Evolutionary conservation across 257 asterid species (phyloP), one percentile per base, ranked within the genome.

Genomic region (Prunella vulgaris): DNA sequence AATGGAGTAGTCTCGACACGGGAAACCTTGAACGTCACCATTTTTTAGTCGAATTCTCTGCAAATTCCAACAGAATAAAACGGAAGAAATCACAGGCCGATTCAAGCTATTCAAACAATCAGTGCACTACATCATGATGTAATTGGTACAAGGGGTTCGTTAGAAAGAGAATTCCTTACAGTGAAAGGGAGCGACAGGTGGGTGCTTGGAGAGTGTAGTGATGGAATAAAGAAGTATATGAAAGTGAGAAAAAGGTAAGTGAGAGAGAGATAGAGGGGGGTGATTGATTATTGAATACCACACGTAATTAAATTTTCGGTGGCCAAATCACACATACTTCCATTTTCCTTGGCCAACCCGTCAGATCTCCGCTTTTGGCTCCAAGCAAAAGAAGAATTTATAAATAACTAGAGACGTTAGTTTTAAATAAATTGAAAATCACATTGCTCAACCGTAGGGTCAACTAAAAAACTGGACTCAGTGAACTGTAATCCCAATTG

Each of bases 1-100:
- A 84, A 73, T 5, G 97, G 96, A 21, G 84, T 84, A 20, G 97
- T 90, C 68, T 84, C 82, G 14, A 93, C 84, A 49, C 86, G 88
- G 37, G 79, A 18, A 78, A 88, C 92, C 76, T 62, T 83, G 81
- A 93, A 93, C 68, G 74, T 60, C 82, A 58, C 90, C 96, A 93
- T 93, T 59, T 71, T 10, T 79, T 58, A 18, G n/a, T 58, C 69
- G 32, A 68, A 62, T 32, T n/a, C 37, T 40, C 28, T 22, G 67
- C 46, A 71, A 24, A 37, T 35, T 40, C 35, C 61, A 82, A 60
- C 14, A 80, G n/a, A n/a, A 37, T 24, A 46, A 35, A 71, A 28
- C 17, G 18, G 9, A 70, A 70, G 33, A 72, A 66, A 20, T 5
- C 27, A 37, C 17, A 35, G 37, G 48, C 1, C 15, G 8, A 1